These are phyloP conservation scores for sunflower (Helianthus annuus) DNA, from an alignment of 129 eudicot genomes.

Conservation along the genomic window HanXRQr2.0-SUNRISE NC_035434.2:156609201-156609700, in stretches of 20 bases:
- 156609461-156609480: slow-evolving; percentile 12
- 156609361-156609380: no score
- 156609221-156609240: no score
- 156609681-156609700: neutral
- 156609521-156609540: slow-evolving; percentile 4
- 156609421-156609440: no score
- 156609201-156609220: no score
- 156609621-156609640: neutral
- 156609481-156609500: neutral
- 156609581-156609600: slow-evolving; percentile 15
- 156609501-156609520: slow-evolving; percentile 17
- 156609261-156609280: no score
- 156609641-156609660: slow-evolving; percentile 1
- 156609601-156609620: neutral
- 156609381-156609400: no score
- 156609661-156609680: neutral
- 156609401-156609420: no score
- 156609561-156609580: slow-evolving; percentile 27
- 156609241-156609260: no score
- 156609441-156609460: slow-evolving; percentile 5
- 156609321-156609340: no score
- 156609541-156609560: slow-evolving; percentile 21
- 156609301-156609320: no score
- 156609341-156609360: no score
- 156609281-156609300: no score